These are phyloP conservation scores for Auricularia auricula-judae DNA, from an alignment of 768 basidiomycete genomes.

Conservation along the genomic window DNA sequence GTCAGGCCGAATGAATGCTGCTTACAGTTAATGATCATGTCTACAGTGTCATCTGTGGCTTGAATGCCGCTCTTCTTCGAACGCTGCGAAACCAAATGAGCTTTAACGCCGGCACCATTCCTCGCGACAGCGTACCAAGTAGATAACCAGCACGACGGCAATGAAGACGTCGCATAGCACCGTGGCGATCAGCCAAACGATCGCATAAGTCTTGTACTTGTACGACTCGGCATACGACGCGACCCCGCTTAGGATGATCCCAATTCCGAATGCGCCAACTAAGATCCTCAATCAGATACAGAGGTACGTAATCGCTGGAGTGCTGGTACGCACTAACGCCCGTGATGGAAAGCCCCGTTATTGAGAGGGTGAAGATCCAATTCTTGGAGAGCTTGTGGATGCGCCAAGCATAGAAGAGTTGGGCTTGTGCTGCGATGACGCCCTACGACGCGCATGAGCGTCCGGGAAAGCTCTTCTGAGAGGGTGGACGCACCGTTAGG, in stretches of 20 bases:
- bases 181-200: not conserved
- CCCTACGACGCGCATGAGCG: not conserved
- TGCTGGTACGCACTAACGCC: not conserved
- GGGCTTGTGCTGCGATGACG: slow-evolving; percentile 2
- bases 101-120: not conserved
- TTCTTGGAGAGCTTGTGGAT: slow-evolving; percentile 3
- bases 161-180: not conserved
- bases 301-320: not conserved
- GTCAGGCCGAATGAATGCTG: not conserved
- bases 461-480: not conserved
- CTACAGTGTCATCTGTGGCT: not conserved
- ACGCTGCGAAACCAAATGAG: not conserved
- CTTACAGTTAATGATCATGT: not conserved
- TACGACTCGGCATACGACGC: not conserved
- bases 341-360: not conserved
- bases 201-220: not conserved
- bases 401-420: slow-evolving; percentile 7
- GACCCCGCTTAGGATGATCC: not conserved
- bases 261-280: not conserved
- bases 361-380: not conserved
- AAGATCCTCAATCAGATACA: not conserved
- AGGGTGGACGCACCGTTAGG: not conserved
- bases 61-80: not conserved
- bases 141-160: not conserved
- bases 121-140: not conserved